Evolutionary conservation across 352 stramenopile species (phyloP).

Genomic region (Pythium monospermum): DNA sequence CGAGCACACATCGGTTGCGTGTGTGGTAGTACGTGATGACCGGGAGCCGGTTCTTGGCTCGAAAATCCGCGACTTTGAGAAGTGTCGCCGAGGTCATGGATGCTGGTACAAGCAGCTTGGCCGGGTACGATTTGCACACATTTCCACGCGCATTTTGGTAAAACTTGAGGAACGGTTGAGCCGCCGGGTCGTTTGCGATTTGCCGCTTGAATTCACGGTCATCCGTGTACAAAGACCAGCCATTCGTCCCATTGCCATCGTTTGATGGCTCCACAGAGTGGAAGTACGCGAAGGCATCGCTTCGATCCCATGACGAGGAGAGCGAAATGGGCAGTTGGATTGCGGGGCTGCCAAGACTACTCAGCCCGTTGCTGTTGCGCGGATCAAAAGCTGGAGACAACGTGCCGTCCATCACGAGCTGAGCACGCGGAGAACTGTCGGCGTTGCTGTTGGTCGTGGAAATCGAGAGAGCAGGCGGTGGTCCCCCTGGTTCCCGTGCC

Average conservation of each 20-base stretch:
- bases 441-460: background rate
- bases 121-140: conserved; percentile 82
- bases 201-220: conserved; percentile 76
- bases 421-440: conserved; percentile 2
- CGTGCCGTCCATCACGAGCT: background rate
- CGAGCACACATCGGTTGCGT: conserved; percentile 72
- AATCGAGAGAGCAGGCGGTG: too few relatives aligned
- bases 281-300: conserved; percentile 64
- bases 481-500: background rate
- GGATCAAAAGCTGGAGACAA: conserved; percentile 19
- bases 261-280: conserved; percentile 35
- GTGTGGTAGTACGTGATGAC: conserved; percentile 85
- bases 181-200: conserved; percentile 50
- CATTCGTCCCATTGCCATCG: conserved; percentile 43
- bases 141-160: conserved; percentile 77
- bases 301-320: conserved; percentile 34
- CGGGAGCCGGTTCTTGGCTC: conserved; percentile 80
- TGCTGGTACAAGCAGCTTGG: conserved; percentile 68
- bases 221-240: conserved; percentile 74
- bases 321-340: conserved; percentile 9
- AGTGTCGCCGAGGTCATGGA: conserved; percentile 65
- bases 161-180: conserved; percentile 73
- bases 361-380: conserved; percentile 16
- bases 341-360: conserved; percentile 7
- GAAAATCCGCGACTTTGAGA: conserved; percentile 72